Base-by-base conservation (phyloP, 306 rosid species). In the Corylus heterophylla region DNA sequence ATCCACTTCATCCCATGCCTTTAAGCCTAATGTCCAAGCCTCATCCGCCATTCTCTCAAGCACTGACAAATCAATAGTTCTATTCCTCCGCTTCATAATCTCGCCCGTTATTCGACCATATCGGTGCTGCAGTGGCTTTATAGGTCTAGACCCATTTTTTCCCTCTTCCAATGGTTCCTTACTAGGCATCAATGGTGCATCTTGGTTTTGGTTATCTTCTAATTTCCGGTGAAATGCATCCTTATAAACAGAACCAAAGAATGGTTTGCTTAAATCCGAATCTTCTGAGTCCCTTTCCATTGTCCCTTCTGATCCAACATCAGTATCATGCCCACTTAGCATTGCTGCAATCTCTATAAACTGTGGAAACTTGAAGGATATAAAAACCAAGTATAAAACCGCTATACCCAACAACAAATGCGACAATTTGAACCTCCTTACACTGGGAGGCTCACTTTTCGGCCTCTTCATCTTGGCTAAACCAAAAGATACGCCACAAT, bases 31-130 rank as follows among this genome's bases (percentile, higher is more conserved):
- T 49, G 91, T 86, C 98, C 98, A 95, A 45, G 98, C 98, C 88
- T 95, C 98, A 67, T 95, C 96, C n/a, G 98, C 97, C 96, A 95
- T 89, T 79, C 69, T 90, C 90, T 91, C 97, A 27, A 95, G 90
- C 82, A 89, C 92, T 7, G 98, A 86, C 72, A 90, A 82, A 68
- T 81, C 88, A 14, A 54, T 79, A 1, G 92, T 91, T 76, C 86
- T 74, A 25, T 94, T 92, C 83, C 76, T 78, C 64, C 59, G 76
- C 81, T 82, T 80, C 88, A 87, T 44, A 55, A 91, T 81, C 73
- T 89, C 87, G 54, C 90, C 91, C 8, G 92, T 87, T 58, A 89
- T 86, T 86, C 97, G 92, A 70, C 97, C 98, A 77, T 91, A 92
- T 27, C 77, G 80, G 48, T 69, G 85, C 10, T 87, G 86, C 73